Evolutionary conservation across 495 filamentous ascomycete genomes (phyloP).

Genomic region (Penicillium paxilli): DNA sequence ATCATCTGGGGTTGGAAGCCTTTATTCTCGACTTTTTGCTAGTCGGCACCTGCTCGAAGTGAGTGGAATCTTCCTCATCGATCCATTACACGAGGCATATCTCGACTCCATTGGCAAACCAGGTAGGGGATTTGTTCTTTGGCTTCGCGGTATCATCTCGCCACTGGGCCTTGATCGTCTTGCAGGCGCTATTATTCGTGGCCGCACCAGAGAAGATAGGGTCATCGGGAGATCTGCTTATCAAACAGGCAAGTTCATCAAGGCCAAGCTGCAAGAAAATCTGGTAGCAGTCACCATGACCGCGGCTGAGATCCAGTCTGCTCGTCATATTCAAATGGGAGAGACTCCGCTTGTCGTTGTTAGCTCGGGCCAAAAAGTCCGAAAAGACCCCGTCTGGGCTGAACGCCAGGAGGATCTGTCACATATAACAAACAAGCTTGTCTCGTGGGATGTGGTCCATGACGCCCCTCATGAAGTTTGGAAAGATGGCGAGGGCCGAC

Average conservation of each 20-base stretch:
- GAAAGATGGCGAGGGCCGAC: slow-evolving; percentile 65
- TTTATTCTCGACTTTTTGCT: slow-evolving; percentile 89
- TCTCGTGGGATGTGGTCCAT: slow-evolving; percentile 84
- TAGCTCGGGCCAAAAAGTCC: slow-evolving; percentile 67
- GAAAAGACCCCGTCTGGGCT: slow-evolving; percentile 68
- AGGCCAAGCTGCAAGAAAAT: slow-evolving; percentile 89
- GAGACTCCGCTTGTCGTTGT: slow-evolving; percentile 76
- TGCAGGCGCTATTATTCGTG: slow-evolving; percentile 73
- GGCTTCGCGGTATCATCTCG: slow-evolving; percentile 80
- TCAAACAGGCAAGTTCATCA: slow-evolving; percentile 78
- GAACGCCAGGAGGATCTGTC: slow-evolving; percentile 78
- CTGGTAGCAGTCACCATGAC: slow-evolving; percentile 81
- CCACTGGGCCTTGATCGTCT: slow-evolving; percentile 83
- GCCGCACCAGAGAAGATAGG: slow-evolving; percentile 78
- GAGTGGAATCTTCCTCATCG: slow-evolving; percentile 78
- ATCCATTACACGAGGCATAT: slow-evolving; percentile 83
- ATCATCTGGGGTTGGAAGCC: slow-evolving; percentile 73
- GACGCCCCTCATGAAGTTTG: slow-evolving; percentile 88
- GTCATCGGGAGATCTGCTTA: slow-evolving; percentile 76
- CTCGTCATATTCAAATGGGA: slow-evolving; percentile 71
- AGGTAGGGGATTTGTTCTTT: slow-evolving; percentile 75
- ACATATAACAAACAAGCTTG: slow-evolving; percentile 70
- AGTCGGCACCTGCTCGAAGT: slow-evolving; percentile 72
- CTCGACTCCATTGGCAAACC: slow-evolving; percentile 65
- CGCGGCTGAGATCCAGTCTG: slow-evolving; percentile 73